These are phyloP conservation scores for Umbelopsis vinacea DNA, from an alignment of 192 early-diverging fungal genomes.

Conservation along the genomic window DNA sequence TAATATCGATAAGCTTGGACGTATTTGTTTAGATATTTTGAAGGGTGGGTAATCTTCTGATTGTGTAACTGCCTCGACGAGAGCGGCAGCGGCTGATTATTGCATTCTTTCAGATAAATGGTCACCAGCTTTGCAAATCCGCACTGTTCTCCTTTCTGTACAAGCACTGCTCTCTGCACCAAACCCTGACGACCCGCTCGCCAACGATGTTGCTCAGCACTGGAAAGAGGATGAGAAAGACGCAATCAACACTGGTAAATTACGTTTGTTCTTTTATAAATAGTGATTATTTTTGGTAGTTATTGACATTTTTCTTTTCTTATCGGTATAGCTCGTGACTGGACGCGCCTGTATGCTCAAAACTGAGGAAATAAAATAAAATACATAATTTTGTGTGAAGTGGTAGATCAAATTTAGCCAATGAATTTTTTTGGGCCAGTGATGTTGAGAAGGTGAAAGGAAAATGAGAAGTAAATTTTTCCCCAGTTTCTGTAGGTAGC, in stretches of 20 bases:
- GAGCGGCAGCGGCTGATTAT: no score
- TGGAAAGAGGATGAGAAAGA: conserved; percentile 97
- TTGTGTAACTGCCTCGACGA: not conserved
- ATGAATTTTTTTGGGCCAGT: not conserved
- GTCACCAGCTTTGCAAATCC: conserved; percentile 98
- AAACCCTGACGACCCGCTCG: conserved; percentile 98
- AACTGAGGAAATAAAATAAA: conserved; percentile 23
- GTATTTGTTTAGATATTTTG: conserved; percentile 97
- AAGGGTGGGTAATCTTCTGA: conserved; percentile 66
- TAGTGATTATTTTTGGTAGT: not conserved
- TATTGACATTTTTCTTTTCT: not conserved
- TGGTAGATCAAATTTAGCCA: not conserved
- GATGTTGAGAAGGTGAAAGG: no score
- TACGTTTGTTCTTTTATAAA: not conserved
- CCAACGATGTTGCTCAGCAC: conserved; percentile 98
- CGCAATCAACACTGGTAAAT: conserved; percentile 80
- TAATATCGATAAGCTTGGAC: conserved; percentile 98
- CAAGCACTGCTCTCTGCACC: conserved; percentile 96
- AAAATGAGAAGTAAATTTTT: no score
- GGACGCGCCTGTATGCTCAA: conserved; percentile 34
- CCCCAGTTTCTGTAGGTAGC: no score
- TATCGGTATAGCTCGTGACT: conserved; percentile 26
- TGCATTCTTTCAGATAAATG: conserved; percentile 80
- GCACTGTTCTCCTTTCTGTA: conserved; percentile 96
- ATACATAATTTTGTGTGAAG: not conserved